These are phyloP conservation scores for Suillus plorans DNA, from an alignment of 768 basidiomycete genomes.

Conservation along the genomic window DNA sequence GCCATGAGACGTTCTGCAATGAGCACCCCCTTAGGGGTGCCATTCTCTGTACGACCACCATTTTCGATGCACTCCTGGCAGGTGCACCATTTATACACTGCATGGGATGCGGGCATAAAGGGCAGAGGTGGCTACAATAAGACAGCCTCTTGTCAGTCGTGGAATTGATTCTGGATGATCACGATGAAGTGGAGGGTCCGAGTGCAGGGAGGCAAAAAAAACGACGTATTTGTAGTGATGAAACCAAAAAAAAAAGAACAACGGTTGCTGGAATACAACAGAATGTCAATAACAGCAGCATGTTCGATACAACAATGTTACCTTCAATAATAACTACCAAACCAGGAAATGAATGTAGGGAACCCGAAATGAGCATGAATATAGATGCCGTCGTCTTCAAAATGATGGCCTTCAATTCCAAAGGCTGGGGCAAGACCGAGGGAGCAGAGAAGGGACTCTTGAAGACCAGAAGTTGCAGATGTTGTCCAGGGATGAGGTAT, in stretches of 20 bases:
- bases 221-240: too few species aligned
- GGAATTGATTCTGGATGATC: too few species aligned
- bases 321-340: background rate
- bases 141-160: too few species aligned
- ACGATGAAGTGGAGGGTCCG: too few species aligned
- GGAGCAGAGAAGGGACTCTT: background rate
- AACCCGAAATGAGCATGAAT: background rate
- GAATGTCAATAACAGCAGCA: too few species aligned
- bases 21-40: background rate
- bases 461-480: background rate
- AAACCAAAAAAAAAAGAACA: too few species aligned
- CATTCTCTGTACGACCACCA: background rate
- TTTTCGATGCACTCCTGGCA: slow-evolving; percentile 8
- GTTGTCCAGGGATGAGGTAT: background rate
- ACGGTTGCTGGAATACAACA: too few species aligned
- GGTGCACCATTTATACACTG: slow-evolving; percentile 4
- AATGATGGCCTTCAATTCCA: background rate
- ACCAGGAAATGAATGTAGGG: background rate
- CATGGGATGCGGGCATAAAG: slow-evolving; percentile 1
- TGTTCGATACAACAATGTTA: background rate
- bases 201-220: too few species aligned
- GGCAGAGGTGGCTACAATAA: background rate
- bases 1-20: slow-evolving; percentile 10
- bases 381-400: background rate
- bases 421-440: too few species aligned